Evolutionary conservation across 2,329 filamentous ascomycete genomes (phyloP).

Genomic region (Calonectria henricotiae): DNA sequence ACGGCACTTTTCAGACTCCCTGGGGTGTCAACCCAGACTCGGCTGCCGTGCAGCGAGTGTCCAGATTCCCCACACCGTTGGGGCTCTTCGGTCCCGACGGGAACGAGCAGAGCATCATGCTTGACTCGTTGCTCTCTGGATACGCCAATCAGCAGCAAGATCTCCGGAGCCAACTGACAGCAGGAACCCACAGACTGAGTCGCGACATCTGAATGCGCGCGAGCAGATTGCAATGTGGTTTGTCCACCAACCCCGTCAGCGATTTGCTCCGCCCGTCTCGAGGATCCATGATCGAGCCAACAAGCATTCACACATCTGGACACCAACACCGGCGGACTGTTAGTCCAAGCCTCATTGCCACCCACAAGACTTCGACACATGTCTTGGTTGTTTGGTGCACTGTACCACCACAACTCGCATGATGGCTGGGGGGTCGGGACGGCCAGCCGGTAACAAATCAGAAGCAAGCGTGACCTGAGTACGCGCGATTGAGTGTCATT

Average conservation of each 20-base stretch:
- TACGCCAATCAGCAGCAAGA: conserved; percentile 44
- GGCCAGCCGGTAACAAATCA: conserved; percentile 40
- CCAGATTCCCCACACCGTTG: conserved; percentile 49
- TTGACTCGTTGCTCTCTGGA: conserved; percentile 46
- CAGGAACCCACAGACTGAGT: conserved; percentile 15
- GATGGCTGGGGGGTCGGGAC: conserved; percentile 33
- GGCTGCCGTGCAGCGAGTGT: conserved; percentile 24
- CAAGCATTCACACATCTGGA: not conserved
- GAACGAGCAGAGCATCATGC: conserved; percentile 44
- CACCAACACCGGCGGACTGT: not conserved
- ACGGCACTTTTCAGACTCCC: conserved; percentile 26
- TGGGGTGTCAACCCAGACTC: conserved; percentile 40
- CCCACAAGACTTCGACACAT: conserved; percentile 19
- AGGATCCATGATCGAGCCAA: conserved; percentile 1
- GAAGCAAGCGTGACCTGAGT: not conserved
- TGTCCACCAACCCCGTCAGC: not conserved
- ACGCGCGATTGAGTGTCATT: conserved; percentile 11
- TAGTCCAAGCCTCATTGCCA: conserved; percentile 12
- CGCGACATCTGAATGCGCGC: conserved; percentile 9
- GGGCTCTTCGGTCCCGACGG: conserved; percentile 52
- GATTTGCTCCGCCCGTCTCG: conserved; percentile 10
- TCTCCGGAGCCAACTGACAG: conserved; percentile 30
- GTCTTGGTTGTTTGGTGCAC: conserved; percentile 32
- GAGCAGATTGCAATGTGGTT: conserved; percentile 8
- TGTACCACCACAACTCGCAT: conserved; percentile 20